These are phyloP conservation scores for Neurospora tetraspora DNA, from an alignment of 495 filamentous ascomycete genomes.

Conservation along the genomic window DNA sequence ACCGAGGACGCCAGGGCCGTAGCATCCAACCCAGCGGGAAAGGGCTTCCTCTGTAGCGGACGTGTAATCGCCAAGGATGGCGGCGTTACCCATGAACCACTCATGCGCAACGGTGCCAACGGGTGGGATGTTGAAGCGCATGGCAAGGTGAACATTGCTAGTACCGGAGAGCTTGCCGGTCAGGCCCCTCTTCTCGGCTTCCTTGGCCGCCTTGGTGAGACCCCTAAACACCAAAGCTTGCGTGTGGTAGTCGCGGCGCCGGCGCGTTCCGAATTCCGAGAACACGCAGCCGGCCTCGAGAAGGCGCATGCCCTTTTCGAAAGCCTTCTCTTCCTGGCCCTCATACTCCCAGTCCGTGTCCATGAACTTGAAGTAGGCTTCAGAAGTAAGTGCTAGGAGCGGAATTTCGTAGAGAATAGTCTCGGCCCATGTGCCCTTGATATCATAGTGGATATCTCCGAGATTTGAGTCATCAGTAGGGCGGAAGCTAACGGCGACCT, in stretches of 20 bases:
- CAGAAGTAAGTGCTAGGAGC: slow-evolving; percentile 78
- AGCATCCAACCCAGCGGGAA: slow-evolving; percentile 80
- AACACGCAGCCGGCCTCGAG: slow-evolving; percentile 76
- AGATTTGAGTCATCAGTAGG: slow-evolving; percentile 58
- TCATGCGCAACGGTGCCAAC: slow-evolving; percentile 96
- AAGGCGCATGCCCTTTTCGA: slow-evolving; percentile 62
- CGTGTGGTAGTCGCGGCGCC: slow-evolving; percentile 85
- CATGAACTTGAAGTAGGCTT: slow-evolving; percentile 94
- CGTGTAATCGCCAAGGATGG: slow-evolving; percentile 76
- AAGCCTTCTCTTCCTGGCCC: slow-evolving; percentile 75
- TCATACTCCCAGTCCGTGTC: slow-evolving; percentile 81
- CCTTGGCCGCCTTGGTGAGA: slow-evolving; percentile 59
- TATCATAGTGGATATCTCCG: slow-evolving; percentile 63
- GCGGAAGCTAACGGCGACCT: slow-evolving; percentile 62
- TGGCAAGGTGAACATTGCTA: slow-evolving; percentile 94
- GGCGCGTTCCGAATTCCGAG: slow-evolving; percentile 86
- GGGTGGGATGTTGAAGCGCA: slow-evolving; percentile 72
- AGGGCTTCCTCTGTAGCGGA: slow-evolving; percentile 75
- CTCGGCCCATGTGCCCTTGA: slow-evolving; percentile 81
- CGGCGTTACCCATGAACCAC: slow-evolving; percentile 98
- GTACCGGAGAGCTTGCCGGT: slow-evolving; percentile 72
- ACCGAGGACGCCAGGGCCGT: slow-evolving; percentile 80
- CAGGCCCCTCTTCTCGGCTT: slow-evolving; percentile 50
- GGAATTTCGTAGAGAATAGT: slow-evolving; percentile 98
- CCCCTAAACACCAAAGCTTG: slow-evolving; percentile 87